Conservation (phyloP, 2,329 filamentous ascomycete species). For the Xylaria sp. region DNA sequence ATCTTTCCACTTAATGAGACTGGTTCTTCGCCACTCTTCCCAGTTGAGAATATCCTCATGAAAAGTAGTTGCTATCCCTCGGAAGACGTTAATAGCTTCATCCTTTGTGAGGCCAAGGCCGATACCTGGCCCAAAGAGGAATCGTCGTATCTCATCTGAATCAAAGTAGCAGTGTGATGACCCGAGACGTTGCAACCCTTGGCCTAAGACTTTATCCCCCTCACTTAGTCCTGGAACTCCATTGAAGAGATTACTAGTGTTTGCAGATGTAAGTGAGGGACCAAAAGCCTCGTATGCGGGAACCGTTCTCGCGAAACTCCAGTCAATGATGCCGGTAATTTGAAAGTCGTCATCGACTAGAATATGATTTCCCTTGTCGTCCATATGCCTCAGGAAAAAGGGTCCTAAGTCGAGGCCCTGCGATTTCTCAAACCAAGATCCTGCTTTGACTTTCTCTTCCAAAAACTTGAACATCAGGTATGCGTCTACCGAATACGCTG, state of each 20-base stretch:
- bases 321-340: slow-evolving; percentile 29
- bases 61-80: slow-evolving; percentile 38
- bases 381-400: slow-evolving; percentile 26
- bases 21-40: slow-evolving; percentile 28
- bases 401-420: slow-evolving; percentile 17
- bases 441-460: slow-evolving; percentile 6
- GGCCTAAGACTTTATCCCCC: slow-evolving; percentile 18
- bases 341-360: slow-evolving; percentile 28
- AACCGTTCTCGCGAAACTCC: slow-evolving; percentile 27
- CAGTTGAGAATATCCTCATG: slow-evolving; percentile 27
- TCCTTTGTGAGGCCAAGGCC: slow-evolving; percentile 31
- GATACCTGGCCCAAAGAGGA: slow-evolving; percentile 40
- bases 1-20: slow-evolving; percentile 11
- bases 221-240: slow-evolving; percentile 18
- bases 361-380: slow-evolving; percentile 30
- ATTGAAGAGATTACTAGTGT: slow-evolving; percentile 14
- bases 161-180: slow-evolving; percentile 32
- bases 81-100: slow-evolving; percentile 33
- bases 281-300: slow-evolving; percentile 33
- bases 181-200: slow-evolving; percentile 16
- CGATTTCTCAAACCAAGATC: slow-evolving; percentile 23
- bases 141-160: slow-evolving; percentile 39
- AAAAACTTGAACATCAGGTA: slow-evolving; percentile 32
- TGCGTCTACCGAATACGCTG: slow-evolving; percentile 17
- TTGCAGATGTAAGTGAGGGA: slow-evolving; percentile 26